A percentile compares a stretch with the other conserved stretches of the same genome.
Evolutionary conservation across 441 rosid species (phyloP).

Genomic region (Arabidopsis lyrata): DNA sequence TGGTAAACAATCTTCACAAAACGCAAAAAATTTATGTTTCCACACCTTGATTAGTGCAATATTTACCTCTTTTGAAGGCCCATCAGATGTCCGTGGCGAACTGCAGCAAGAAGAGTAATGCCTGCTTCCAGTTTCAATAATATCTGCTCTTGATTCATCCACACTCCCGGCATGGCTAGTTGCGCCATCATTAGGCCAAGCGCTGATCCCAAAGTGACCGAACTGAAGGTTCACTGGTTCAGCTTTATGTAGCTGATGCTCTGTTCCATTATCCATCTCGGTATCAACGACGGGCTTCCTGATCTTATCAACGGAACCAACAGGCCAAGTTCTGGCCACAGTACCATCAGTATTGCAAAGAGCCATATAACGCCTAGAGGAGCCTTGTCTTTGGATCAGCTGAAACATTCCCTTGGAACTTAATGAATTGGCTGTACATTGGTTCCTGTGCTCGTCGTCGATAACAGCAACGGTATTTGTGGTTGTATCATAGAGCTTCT

Average conservation of each 20-base stretch:
- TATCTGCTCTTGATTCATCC: conserved; percentile 81
- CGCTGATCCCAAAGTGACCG: conserved; percentile 94
- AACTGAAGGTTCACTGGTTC: conserved; percentile 96
- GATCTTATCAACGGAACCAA: conserved; percentile 57
- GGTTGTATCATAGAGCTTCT: conserved; percentile 74
- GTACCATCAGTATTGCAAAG: conserved; percentile 90
- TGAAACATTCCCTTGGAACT: conserved; percentile 97
- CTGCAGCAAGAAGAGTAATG: conserved; percentile 93
- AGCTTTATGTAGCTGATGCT: conserved; percentile 66
- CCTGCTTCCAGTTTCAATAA: conserved; percentile 81
- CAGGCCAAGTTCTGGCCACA: conserved; percentile 98
- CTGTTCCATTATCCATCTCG: conserved; percentile 56
- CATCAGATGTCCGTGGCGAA: conserved; percentile 84
- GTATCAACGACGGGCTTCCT: conserved; percentile 52
- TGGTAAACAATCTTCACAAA: neutral
- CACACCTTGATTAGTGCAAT: neutral
- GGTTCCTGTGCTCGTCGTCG: conserved; percentile 93
- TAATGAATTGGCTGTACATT: conserved; percentile 87
- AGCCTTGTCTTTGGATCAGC: conserved; percentile 90
- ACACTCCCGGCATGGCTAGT: conserved; percentile 90
- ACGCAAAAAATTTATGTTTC: neutral
- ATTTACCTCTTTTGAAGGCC: conserved; percentile 86
- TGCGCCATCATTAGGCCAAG: conserved; percentile 96
- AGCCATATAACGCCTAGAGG: conserved; percentile 95
- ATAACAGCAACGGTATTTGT: conserved; percentile 78